Percentiles rank a stretch among this genome's conserved stretches.
These are phyloP conservation scores for Aureobasidium sp. DNA, from an alignment of 2,329 filamentous ascomycete species.

Conservation along the genomic window DNA sequence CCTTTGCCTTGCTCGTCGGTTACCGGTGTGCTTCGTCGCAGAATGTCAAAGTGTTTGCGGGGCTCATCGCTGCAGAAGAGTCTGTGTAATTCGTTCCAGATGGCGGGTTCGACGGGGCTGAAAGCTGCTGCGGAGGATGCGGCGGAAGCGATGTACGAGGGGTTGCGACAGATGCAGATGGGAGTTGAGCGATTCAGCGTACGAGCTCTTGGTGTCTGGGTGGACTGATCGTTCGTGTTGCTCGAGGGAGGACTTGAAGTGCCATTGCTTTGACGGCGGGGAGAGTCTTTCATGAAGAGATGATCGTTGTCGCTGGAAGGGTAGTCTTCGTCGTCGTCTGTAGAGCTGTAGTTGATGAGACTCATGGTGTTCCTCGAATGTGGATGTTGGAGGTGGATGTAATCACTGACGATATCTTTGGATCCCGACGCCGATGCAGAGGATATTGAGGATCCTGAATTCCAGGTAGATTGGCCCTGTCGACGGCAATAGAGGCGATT, in stretches of 20 bases:
- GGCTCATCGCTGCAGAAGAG: background rate
- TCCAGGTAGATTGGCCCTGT: background rate
- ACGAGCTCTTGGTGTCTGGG: background rate
- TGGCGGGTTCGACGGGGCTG: background rate
- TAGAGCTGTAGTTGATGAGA: background rate
- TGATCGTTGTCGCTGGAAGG: slow-evolving; percentile 1
- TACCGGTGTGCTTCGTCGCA: background rate
- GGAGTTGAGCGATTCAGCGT: background rate
- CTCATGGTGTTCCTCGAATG: background rate
- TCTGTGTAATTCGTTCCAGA: background rate
- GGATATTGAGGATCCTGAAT: background rate
- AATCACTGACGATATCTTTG: background rate
- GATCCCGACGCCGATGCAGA: background rate
- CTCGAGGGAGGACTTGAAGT: background rate
- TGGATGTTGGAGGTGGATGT: background rate
- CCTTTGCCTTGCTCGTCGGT: background rate
- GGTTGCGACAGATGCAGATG: background rate
- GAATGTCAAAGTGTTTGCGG: background rate
- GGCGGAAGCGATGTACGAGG: background rate
- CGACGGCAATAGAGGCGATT: background rate
- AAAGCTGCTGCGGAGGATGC: background rate
- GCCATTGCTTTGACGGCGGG: background rate
- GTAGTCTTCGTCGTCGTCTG: slow-evolving; percentile 1
- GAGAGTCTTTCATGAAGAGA: slow-evolving; percentile 4
- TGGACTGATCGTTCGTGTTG: background rate